Percentiles rank a stretch among this genome's conserved stretches.
These are phyloP conservation scores for Rosa chinensis DNA, from an alignment of 306 rosid species.

Conservation along the genomic window DNA sequence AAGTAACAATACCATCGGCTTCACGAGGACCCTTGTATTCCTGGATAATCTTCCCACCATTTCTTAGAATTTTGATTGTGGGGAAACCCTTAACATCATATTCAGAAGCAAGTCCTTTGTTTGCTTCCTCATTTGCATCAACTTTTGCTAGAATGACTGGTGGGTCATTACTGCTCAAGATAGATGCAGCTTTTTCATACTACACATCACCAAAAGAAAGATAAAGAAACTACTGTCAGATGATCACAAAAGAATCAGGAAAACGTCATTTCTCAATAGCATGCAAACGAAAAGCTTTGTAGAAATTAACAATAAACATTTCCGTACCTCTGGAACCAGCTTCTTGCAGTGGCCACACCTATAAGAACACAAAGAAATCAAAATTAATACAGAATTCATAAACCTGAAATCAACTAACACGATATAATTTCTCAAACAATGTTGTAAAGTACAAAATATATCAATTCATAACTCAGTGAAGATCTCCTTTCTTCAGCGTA, in stretches of 20 bases:
- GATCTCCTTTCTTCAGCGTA: not conserved
- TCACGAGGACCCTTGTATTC: constrained; percentile 95
- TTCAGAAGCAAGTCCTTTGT: constrained; percentile 54
- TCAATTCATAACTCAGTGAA: not conserved
- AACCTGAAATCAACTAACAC: not conserved
- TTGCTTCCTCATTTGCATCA: constrained; percentile 69
- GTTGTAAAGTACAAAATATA: not conserved
- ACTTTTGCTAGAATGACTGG: constrained; percentile 75
- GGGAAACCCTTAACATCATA: constrained; percentile 73
- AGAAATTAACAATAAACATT: not conserved
- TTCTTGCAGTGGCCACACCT: constrained; percentile 99
- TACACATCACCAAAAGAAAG: constrained; percentile 30
- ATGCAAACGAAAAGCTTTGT: not conserved
- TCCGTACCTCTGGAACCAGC: constrained; percentile 87
- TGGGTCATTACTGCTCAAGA: constrained; percentile 72
- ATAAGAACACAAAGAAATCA: not conserved
- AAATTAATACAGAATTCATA: not conserved
- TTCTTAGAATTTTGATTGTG: constrained; percentile 77
- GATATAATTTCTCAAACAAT: not conserved
- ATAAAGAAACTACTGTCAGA: not conserved
- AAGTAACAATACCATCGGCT: constrained; percentile 79
- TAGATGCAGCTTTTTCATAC: constrained; percentile 86
- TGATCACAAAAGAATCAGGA: not conserved
- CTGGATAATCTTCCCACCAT: constrained; percentile 72
- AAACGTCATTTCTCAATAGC: not conserved